Base-by-base conservation (phyloP, 352 stramenopile genomes). In the Pythium graminicola region DNA sequence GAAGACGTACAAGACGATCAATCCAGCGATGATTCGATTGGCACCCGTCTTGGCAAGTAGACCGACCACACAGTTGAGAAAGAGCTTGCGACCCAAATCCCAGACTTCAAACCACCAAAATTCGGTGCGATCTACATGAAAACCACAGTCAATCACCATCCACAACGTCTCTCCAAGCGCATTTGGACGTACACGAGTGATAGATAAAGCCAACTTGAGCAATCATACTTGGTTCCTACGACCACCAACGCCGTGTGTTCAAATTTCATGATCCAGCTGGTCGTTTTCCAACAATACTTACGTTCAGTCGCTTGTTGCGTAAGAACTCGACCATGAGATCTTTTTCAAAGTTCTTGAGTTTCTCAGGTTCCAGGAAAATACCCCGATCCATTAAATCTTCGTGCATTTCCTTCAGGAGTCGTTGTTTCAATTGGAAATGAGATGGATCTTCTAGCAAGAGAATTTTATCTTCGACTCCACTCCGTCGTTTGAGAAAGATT, bases 81-180 rank as follows among this genome's bases (percentile, higher is more conserved):
- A 77, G 28, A 88, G 69, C 47, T 90, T 90, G 14, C 79, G 70
- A 1, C 65, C 58, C n/a, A 90, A 60, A 23, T 90, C 76, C 68
- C 76, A 85, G 2, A 90, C 78, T 59, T 88, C 76, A 40, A 86
- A 90, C 72, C 74, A 90, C 79, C 76, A 90, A 44, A 86, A 90
- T 4, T 56, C 17, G 2, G 66, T 62, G 27, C 66, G 62, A 54
- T 90, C 79, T 89, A 16, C 16, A 17, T 10, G 2, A 28, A 50
- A 2, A 26, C 20, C 17, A 28, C 13, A 42, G 44, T 45, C 8
- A 27, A 29, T 4, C 3, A 26, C 26, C 6, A 26, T 31, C 17
- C 28, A 23, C 19, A 41, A n/a, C 32, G 23, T 24, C 26, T 13
- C 14, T 11, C 13, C 6, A 19, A 23, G 16, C 14, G 1, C 9